Evolutionary conservation across 148 eudicot genomes (phyloP).

Genomic region (Nyssa sinensis): DNA sequence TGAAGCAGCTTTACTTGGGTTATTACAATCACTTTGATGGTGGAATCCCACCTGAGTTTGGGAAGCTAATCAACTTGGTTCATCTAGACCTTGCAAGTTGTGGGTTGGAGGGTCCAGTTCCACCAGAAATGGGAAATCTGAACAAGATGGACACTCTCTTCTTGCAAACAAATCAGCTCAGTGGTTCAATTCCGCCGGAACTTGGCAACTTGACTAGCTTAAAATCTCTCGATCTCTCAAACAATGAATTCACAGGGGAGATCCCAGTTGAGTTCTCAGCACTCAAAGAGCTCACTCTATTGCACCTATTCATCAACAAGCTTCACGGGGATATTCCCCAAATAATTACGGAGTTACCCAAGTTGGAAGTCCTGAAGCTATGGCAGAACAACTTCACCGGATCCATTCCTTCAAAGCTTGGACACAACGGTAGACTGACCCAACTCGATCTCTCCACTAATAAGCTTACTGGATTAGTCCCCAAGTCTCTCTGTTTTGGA

Average conservation of each 20-base stretch:
- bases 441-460: slow-evolving; percentile 54
- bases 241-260: slow-evolving; percentile 40
- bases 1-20: slow-evolving; percentile 42
- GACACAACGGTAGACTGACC: slow-evolving; percentile 36
- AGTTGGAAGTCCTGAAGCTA: slow-evolving; percentile 42
- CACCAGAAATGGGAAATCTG: slow-evolving; percentile 41
- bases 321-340: slow-evolving; percentile 47
- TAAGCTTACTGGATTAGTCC: slow-evolving; percentile 51
- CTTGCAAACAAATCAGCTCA: slow-evolving; percentile 47
- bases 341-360: slow-evolving; percentile 38
- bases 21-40: slow-evolving; percentile 56
- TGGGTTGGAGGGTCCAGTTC: slow-evolving; percentile 43
- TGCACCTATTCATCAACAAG: slow-evolving; percentile 54
- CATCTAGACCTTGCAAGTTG: slow-evolving; percentile 55
- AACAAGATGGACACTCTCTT: slow-evolving; percentile 44
- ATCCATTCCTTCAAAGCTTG: slow-evolving; percentile 48
- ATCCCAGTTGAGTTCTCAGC: slow-evolving; percentile 41
- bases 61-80: slow-evolving; percentile 36
- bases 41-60: slow-evolving; percentile 49
- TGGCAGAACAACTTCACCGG: slow-evolving; percentile 60
- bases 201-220: slow-evolving; percentile 33
- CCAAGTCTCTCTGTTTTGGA: slow-evolving; percentile 45
- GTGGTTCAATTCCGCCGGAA: slow-evolving; percentile 38
- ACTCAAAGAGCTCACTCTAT: slow-evolving; percentile 30
- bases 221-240: slow-evolving; percentile 43